Evolutionary conservation across 371 early-diverging fungal species (phyloP).

Genomic region (Syncephalastrum contaminatum): DNA sequence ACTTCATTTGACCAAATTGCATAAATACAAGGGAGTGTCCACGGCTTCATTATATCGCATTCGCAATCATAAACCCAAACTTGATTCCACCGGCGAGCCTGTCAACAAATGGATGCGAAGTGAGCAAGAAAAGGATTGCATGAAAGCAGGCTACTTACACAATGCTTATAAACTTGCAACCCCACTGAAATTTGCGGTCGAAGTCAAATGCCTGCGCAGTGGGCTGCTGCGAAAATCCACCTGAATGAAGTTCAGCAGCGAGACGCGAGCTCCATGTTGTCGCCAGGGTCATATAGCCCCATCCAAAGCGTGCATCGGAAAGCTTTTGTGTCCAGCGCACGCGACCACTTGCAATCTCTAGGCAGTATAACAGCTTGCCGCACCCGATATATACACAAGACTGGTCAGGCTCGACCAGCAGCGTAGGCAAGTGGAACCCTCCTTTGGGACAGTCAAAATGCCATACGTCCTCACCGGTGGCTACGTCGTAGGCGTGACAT

Average conservation of each 20-base stretch:
- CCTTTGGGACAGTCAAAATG: constrained; percentile 32
- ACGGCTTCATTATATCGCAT: too few species aligned
- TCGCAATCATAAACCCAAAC: too few species aligned
- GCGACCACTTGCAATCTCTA: constrained; percentile 21
- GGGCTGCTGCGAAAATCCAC: constrained; percentile 8
- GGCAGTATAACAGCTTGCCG: constrained; percentile 28
- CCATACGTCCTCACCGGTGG: constrained; percentile 17
- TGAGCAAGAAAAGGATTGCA: too few species aligned
- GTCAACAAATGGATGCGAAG: too few species aligned
- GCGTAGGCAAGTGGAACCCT: constrained; percentile 21
- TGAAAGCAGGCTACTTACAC: constrained; percentile 1
- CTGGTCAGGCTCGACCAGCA: constrained; percentile 21
- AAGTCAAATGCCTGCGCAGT: constrained; percentile 1
- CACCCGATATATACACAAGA: constrained; percentile 25
- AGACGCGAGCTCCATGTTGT: constrained; percentile 38
- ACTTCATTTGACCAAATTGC: constrained; percentile 41
- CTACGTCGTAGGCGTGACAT: too few species aligned
- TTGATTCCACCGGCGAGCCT: too few species aligned
- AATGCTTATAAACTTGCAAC: not conserved
- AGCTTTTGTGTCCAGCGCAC: constrained; percentile 25
- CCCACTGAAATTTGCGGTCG: not conserved
- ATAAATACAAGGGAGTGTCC: constrained; percentile 1
- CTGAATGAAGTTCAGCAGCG: constrained; percentile 20
- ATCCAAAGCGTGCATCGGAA: constrained; percentile 18
- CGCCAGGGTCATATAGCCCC: constrained; percentile 31